A percentile compares a stretch with the other conserved stretches of the same genome.
phyloP scores from a whole-genome alignment of 2,329 filamentous ascomycete genomes.

The Fusarium lateritium region DNA sequence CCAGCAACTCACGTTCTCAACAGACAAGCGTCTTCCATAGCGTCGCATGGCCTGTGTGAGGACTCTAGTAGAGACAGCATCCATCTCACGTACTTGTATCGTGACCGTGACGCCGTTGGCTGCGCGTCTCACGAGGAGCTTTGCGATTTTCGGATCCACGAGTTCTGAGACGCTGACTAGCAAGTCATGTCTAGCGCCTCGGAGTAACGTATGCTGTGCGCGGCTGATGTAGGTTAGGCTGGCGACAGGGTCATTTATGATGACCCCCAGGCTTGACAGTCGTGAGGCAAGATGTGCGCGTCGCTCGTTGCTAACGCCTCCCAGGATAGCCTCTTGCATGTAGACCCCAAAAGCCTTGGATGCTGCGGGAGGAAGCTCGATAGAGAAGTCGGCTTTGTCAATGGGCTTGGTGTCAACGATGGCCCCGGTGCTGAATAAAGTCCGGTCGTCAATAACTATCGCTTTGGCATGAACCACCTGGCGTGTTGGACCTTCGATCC shows the following conservation, averaged over 20 bases:
- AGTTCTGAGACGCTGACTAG: conserved; percentile 7
- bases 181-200: conserved; percentile 7
- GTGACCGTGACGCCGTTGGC: background rate
- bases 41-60: background rate
- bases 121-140: conserved; percentile 1
- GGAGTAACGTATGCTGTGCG: conserved; percentile 3
- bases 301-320: background rate
- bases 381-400: conserved; percentile 14
- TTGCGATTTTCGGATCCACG: conserved; percentile 4
- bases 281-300: background rate
- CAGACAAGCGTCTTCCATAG: background rate
- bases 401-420: conserved; percentile 9
- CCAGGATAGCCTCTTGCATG: background rate
- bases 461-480: conserved; percentile 16
- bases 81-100: background rate
- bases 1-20: conserved; percentile 18
- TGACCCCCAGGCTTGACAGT: background rate
- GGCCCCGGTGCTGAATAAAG: background rate
- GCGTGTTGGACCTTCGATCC: background rate
- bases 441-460: conserved; percentile 2
- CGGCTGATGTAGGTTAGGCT: conserved; percentile 19
- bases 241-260: conserved; percentile 9
- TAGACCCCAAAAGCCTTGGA: background rate
- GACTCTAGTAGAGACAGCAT: background rate
- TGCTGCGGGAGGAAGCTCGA: background rate